Conservation (phyloP, 768 basidiomycete genomes). For the Kwoniella europaea region DNA sequence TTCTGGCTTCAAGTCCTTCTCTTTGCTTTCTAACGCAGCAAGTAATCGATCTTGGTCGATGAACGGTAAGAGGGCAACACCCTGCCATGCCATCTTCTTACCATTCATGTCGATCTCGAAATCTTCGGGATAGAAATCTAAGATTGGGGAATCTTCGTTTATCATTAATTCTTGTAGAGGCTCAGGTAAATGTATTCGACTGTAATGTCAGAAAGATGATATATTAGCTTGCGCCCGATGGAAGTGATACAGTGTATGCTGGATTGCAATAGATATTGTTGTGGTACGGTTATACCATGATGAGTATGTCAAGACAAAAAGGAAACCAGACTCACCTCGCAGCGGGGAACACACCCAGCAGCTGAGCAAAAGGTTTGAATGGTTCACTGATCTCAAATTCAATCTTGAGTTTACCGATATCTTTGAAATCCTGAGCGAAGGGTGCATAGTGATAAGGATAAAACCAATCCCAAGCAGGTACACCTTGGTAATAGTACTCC, state of each 20-base stretch:
- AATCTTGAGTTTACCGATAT: slow-evolving; percentile 77
- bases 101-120: slow-evolving; percentile 99
- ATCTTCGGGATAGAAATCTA: slow-evolving; percentile 89
- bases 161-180: slow-evolving; percentile 88
- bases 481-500: slow-evolving; percentile 98
- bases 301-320: too few relatives aligned
- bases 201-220: slow-evolving; percentile 49
- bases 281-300: too few relatives aligned
- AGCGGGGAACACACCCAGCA: slow-evolving; percentile 97
- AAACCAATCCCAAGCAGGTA: slow-evolving; percentile 96
- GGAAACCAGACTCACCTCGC: slow-evolving; percentile 63
- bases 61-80: slow-evolving; percentile 93
- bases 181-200: slow-evolving; percentile 84
- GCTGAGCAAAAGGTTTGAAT: slow-evolving; percentile 95
- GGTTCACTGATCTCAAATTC: slow-evolving; percentile 79
- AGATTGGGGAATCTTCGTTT: slow-evolving; percentile 83
- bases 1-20: slow-evolving; percentile 70
- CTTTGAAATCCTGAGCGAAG: slow-evolving; percentile 91
- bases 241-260: background rate
- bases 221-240: too few relatives aligned
- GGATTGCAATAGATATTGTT: background rate
- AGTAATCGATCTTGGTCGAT: slow-evolving; percentile 84
- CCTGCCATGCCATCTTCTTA: slow-evolving; percentile 99
- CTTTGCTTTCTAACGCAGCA: slow-evolving; percentile 73
- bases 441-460: slow-evolving; percentile 99